Base-by-base conservation (phyloP, 768 basidiomycete species). In the Naganishia kalamii region DNA sequence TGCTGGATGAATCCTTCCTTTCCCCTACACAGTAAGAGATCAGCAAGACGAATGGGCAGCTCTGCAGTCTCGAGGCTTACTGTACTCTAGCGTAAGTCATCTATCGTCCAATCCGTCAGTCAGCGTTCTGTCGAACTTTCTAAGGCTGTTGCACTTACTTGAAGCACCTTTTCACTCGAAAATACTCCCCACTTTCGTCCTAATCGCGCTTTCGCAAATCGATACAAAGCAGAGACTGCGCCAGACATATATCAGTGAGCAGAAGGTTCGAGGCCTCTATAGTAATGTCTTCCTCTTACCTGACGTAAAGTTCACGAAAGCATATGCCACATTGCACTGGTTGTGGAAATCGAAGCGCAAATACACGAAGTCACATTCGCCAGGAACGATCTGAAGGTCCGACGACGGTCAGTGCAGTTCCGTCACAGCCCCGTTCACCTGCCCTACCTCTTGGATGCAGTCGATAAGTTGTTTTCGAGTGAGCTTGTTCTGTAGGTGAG, bases 291-390 rank as follows among this genome's bases (percentile, higher is more conserved):
- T 23, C 32, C 13, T 30, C 63, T 51, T 27, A 27, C 54, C 35
- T 27, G 54, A 57, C 17, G 67, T 70, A 65, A 77, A 77, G 67
- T 77, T 77, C 68, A 77, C 74, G 54, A 76, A 77, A 12, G 73
- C 77, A 62, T 74, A 78, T 30, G 74, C 75, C 40, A 76, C 74
- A 60, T 78, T 78, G 66, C 77, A 78, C 44, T 70, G 67, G 59
- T 75, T 75, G 40, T 70, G 68, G 69, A 76, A 78, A 60, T 78
- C 77, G 51, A 76, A 76, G 8, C 77, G 71, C 6, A 78, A 70
- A 49, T 78, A 78, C 37, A 75, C 73, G 66, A 78, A 78, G 66
- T 76, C 75, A 57, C 72, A 73, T 10, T 68, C 72, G 6, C 71
- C 69, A 1, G 77, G 77, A 19, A 75, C 74, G n/a, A 72, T 72